Evolutionary conservation across 805 yeast genomes (phyloP), one percentile per base, ranked within the genome.

Genomic region (Vanderwaltozyma yarrowii): DNA sequence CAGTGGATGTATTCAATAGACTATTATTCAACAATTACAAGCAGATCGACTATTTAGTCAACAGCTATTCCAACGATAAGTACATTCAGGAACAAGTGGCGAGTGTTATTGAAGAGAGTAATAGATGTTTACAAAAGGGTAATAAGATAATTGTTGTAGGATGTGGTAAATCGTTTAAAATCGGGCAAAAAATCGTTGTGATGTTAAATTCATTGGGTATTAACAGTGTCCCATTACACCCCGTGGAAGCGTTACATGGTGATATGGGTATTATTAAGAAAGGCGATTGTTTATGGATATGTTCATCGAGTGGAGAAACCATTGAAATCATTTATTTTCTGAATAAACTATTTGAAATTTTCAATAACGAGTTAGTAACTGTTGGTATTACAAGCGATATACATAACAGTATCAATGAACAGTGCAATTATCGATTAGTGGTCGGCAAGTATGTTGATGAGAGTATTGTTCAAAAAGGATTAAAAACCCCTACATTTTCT

Each of bases 201-300:
- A 86, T 95, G 4, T 64, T 86, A 58, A 83, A 80, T 52, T 84
- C 95, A 0, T 65, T 87, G 41, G 78, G 87, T 23, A 70, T 86
- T 36, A 77, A 74, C 36, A 68, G 94, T 0, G 72, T 76, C 0
- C 48, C 71, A 1, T 61, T 86, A 38, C 95, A 86, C 53, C 95
- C 96, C 0, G 64, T 83, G 4, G 96, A 86, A 43, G 95, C 95
- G 0, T 63, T 87, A 15, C 96, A 86, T 56, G 96, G 96, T 5
- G 96, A 86, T 56, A 67, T 86, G 48, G 96, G 96, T 2, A 60
- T 78, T 28, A 61, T 87, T 36, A 73, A 70, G 19, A 69, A 69
- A 14, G 62, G 69, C 18, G 69, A 70, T 41, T 84, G 80, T 45
- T 63, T 73, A 24, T 43, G 86, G 37, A 57, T 87, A 2, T 63